Conservation (phyloP, 139 green algal species). For the Chlorella sp. region DNA sequence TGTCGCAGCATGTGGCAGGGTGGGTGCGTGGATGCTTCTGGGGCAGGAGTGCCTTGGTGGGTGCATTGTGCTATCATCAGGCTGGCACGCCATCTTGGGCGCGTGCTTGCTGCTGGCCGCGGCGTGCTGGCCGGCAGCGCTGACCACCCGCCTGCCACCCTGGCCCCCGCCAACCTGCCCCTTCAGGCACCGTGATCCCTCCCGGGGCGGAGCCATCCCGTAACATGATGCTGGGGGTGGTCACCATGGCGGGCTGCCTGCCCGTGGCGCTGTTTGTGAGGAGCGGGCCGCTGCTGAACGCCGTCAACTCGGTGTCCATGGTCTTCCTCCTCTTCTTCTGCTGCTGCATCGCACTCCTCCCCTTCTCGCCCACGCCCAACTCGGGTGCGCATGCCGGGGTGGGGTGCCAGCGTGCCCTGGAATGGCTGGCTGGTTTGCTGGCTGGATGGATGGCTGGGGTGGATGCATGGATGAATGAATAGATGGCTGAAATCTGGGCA, state of each 20-base stretch:
- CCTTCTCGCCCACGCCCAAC: slow-evolving; percentile 27
- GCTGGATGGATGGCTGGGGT: no score
- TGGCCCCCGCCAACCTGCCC: not conserved
- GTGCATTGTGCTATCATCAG: not conserved
- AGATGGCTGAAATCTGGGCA: no score
- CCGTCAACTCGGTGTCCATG: slow-evolving; percentile 70
- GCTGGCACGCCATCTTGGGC: no score
- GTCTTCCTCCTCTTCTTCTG: slow-evolving; percentile 80
- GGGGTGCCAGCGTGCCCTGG: no score
- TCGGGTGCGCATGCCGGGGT: not conserved
- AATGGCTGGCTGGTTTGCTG: not conserved
- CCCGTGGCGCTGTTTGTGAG: slow-evolving; percentile 77
- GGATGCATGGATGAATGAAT: no score
- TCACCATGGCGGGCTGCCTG: slow-evolving; percentile 74
- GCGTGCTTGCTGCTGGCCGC: not conserved
- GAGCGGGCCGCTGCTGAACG: slow-evolving; percentile 63
- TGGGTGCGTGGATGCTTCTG: not conserved
- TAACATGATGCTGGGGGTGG: slow-evolving; percentile 61
- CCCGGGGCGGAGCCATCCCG: slow-evolving; percentile 81
- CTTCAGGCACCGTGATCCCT: slow-evolving; percentile 77
- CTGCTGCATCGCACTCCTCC: slow-evolving; percentile 56
- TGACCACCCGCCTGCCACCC: not conserved
- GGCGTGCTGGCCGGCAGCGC: not conserved
- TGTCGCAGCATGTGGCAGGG: not conserved
- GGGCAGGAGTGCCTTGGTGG: not conserved